phyloP scores from a whole-genome alignment of 2,329 filamentous ascomycete genomes.

The Rhynchosporium agropyri region DNA sequence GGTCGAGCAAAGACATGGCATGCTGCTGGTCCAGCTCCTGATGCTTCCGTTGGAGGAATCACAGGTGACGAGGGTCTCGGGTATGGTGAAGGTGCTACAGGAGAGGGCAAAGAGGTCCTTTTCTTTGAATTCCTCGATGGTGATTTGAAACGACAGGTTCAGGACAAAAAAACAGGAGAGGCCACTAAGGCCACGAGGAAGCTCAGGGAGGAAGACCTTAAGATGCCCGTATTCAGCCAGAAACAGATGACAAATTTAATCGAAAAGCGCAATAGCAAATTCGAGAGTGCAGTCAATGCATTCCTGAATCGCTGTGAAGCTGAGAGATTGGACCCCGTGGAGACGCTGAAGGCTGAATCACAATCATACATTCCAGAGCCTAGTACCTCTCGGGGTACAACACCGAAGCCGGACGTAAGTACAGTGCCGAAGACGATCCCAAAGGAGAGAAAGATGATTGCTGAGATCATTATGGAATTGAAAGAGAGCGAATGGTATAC shows the following conservation, averaged over 20 bases:
- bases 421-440: slow-evolving; percentile 74
- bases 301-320: slow-evolving; percentile 77
- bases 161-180: slow-evolving; percentile 72
- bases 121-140: slow-evolving; percentile 93
- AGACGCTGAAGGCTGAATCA: slow-evolving; percentile 61
- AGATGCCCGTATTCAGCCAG: slow-evolving; percentile 90
- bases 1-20: slow-evolving; percentile 55
- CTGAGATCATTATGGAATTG: slow-evolving; percentile 84
- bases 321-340: slow-evolving; percentile 67
- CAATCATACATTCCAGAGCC: slow-evolving; percentile 65
- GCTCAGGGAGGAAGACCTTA: slow-evolving; percentile 76
- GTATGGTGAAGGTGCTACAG: slow-evolving; percentile 39
- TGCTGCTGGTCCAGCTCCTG: slow-evolving; percentile 53
- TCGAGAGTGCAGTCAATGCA: slow-evolving; percentile 71
- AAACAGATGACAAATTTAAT: slow-evolving; percentile 89
- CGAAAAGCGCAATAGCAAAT: slow-evolving; percentile 85
- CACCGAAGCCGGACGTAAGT: slow-evolving; percentile 44
- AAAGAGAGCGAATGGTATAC: slow-evolving; percentile 85
- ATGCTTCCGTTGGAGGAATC: slow-evolving; percentile 59
- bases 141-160: slow-evolving; percentile 81
- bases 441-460: slow-evolving; percentile 74
- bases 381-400: slow-evolving; percentile 47
- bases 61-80: slow-evolving; percentile 52
- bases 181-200: slow-evolving; percentile 67
- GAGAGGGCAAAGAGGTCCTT: slow-evolving; percentile 67